Conservation (phyloP, 352 stramenopile genomes). For the Globisporangium takayamanum region DNA sequence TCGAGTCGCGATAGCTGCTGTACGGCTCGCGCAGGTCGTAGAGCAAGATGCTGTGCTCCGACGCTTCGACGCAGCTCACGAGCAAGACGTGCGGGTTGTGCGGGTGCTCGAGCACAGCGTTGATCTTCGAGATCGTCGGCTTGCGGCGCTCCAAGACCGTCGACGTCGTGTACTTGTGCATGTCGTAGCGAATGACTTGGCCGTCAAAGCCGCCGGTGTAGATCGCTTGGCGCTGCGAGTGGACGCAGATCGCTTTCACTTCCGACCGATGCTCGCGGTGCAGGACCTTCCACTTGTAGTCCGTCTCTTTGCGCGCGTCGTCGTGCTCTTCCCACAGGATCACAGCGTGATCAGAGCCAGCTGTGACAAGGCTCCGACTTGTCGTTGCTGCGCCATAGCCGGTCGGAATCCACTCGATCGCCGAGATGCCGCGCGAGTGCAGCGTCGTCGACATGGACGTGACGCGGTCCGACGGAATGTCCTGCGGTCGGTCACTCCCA, state of each 20-base stretch:
- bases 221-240: constrained; percentile 58
- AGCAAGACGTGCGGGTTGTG: constrained; percentile 79
- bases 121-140: constrained; percentile 79
- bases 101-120: constrained; percentile 72
- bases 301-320: constrained; percentile 17
- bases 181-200: constrained; percentile 62
- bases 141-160: constrained; percentile 68
- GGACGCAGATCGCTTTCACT: constrained; percentile 66
- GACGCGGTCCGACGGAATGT: constrained; percentile 48
- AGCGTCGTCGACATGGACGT: constrained; percentile 54
- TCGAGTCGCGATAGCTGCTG: constrained; percentile 17
- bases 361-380: constrained; percentile 53
- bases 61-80: constrained; percentile 62
- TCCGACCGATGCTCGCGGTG: constrained; percentile 76
- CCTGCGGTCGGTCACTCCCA: constrained; percentile 31
- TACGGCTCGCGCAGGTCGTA: constrained; percentile 66
- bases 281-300: constrained; percentile 63
- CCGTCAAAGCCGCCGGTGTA: constrained; percentile 74
- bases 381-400: constrained; percentile 40
- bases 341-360: constrained; percentile 63
- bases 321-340: constrained; percentile 73
- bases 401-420: constrained; percentile 60
- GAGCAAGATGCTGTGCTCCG: constrained; percentile 60
- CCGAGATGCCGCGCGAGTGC: constrained; percentile 54
- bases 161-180: constrained; percentile 32